Percentiles rank a stretch among this genome's conserved stretches.
phyloP scores from a whole-genome alignment of 2,329 filamentous ascomycete genomes.

The Sarocladium strictum region DNA sequence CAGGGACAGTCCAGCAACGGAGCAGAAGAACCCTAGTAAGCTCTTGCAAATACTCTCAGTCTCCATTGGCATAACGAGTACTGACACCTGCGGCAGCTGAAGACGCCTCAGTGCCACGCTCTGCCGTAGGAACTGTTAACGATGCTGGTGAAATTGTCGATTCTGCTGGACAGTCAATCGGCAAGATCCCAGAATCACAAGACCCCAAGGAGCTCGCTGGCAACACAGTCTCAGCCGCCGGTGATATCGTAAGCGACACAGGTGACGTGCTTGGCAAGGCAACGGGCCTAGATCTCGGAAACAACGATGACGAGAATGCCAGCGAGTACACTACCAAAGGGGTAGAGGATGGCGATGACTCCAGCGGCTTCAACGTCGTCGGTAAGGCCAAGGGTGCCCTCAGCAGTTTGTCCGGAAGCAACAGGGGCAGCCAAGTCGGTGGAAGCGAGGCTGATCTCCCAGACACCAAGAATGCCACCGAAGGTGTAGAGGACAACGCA shows the following conservation, averaged over 20 bases:
- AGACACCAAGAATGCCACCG: conserved; percentile 16
- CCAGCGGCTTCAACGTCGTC: conserved; percentile 22
- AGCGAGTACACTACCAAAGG: conserved; percentile 34
- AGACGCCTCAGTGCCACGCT: conserved; percentile 25
- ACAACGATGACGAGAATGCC: conserved; percentile 25
- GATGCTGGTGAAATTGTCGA: conserved; percentile 40
- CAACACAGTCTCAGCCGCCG: conserved; percentile 30
- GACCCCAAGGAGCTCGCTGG: conserved; percentile 35
- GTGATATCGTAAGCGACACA: conserved; percentile 28
- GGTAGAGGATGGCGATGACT: conserved; percentile 23
- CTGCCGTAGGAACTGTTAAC: conserved; percentile 36
- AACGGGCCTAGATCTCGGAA: conserved; percentile 19
- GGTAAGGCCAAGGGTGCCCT: conserved; percentile 22
- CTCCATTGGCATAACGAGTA: not conserved
- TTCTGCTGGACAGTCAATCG: conserved; percentile 35
- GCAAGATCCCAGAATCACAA: conserved; percentile 32
- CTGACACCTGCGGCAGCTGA: conserved; percentile 18
- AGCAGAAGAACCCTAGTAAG: conserved; percentile 26
- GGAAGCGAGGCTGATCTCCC: conserved; percentile 12
- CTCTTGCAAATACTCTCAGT: conserved; percentile 7
- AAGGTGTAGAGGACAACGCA: conserved; percentile 10
- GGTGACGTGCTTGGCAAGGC: conserved; percentile 38
- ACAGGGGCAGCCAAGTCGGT: conserved; percentile 4
- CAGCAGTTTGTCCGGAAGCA: conserved; percentile 11
- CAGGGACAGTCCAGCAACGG: conserved; percentile 22